Evolutionary conservation across 345 rosid species (phyloP).

Genomic region (Murraya paniculata): DNA sequence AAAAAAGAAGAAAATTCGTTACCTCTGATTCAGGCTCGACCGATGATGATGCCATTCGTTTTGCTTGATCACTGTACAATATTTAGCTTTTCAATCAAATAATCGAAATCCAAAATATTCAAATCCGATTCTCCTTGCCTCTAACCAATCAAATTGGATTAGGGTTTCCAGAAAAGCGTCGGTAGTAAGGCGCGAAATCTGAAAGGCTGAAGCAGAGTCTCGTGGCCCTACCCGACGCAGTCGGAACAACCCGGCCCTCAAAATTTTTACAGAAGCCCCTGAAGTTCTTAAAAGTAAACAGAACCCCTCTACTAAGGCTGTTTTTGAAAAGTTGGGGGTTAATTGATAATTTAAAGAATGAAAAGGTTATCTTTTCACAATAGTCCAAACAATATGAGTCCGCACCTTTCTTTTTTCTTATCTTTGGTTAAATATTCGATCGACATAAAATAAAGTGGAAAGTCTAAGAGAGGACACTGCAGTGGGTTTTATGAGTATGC

Average conservation of each 20-base stretch:
- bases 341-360: background rate
- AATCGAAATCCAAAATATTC: background rate
- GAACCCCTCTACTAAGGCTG: background rate
- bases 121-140: background rate
- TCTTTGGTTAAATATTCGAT: background rate
- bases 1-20: background rate
- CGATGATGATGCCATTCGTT: background rate
- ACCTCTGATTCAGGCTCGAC: background rate
- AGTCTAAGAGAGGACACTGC: background rate
- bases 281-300: background rate
- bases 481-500: background rate
- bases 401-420: background rate
- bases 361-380: background rate
- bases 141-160: background rate
- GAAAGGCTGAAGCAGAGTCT: background rate
- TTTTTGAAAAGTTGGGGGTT: background rate
- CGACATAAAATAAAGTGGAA: background rate
- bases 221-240: background rate
- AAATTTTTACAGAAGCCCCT: background rate
- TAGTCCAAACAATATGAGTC: background rate
- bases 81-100: background rate
- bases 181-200: background rate
- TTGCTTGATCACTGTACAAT: background rate
- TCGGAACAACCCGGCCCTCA: background rate
- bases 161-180: background rate